These are phyloP conservation scores for Kwoniella newhampshirensis DNA, from an alignment of 768 basidiomycete species.

Conservation along the genomic window DNA sequence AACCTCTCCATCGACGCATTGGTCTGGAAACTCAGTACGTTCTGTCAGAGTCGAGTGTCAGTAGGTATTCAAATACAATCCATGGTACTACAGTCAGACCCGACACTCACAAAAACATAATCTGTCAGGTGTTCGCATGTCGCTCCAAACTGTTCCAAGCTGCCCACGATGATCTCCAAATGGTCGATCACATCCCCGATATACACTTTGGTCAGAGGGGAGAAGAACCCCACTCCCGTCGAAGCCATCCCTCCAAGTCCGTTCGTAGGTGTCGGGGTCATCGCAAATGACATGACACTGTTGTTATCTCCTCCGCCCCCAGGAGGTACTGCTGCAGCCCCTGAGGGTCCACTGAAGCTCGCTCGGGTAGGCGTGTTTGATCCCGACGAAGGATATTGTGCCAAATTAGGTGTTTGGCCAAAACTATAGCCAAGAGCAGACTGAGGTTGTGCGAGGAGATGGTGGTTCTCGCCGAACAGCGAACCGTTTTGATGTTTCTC, in stretches of 20 bases:
- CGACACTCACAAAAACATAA: slow-evolving; percentile 51
- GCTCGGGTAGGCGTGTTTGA: too few species aligned
- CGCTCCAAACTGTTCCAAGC: slow-evolving; percentile 48
- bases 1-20: slow-evolving; percentile 53
- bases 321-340: neutral
- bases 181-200: slow-evolving; percentile 53
- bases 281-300: slow-evolving; percentile 8
- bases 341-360: too few species aligned
- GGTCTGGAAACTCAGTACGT: slow-evolving; percentile 47
- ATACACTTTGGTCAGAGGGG: slow-evolving; percentile 48
- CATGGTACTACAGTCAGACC: neutral
- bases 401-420: too few species aligned
- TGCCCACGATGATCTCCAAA: slow-evolving; percentile 45
- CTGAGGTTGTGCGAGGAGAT: too few species aligned
- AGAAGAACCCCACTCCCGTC: slow-evolving; percentile 31
- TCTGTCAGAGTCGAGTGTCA: too few species aligned
- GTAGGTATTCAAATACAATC: neutral
- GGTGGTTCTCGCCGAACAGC: too few species aligned
- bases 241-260: neutral
- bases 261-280: neutral
- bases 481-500: neutral
- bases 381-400: too few species aligned
- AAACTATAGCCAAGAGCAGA: too few species aligned
- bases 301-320: slow-evolving; percentile 3
- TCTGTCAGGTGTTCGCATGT: slow-evolving; percentile 51